These are phyloP conservation scores for Pyricularia sp. DNA, from an alignment of 2,329 filamentous ascomycete genomes.

Conservation along the genomic window DNA sequence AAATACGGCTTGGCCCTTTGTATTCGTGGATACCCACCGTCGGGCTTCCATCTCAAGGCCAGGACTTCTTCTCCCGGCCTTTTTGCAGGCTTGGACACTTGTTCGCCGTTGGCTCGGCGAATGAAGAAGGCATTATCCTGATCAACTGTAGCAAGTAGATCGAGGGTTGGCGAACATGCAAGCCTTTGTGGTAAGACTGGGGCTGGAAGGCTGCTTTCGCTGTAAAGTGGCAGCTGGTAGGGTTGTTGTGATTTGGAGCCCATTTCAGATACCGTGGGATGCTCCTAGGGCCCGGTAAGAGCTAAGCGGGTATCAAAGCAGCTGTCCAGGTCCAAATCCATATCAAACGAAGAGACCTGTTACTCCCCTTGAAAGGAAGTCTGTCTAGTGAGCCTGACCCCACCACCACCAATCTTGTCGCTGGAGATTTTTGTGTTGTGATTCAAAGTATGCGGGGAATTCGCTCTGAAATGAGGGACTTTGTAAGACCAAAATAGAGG, in stretches of 20 bases:
- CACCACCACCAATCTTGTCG: neutral
- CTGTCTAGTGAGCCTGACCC: neutral
- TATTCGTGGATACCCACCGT: slow-evolving; percentile 37
- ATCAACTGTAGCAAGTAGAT: slow-evolving; percentile 69
- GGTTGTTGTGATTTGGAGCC: neutral
- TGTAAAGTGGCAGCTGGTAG: slow-evolving; percentile 1
- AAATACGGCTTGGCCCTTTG: neutral
- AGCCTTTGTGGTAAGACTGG: slow-evolving; percentile 49
- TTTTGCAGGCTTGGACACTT: slow-evolving; percentile 38
- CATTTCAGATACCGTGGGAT: slow-evolving; percentile 1
- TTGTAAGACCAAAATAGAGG: neutral
- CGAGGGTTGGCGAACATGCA: slow-evolving; percentile 74
- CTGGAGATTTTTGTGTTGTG: neutral
- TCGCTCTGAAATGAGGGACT: neutral
- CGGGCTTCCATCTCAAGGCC: slow-evolving; percentile 55
- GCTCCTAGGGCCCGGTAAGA: neutral
- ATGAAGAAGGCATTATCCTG: slow-evolving; percentile 57
- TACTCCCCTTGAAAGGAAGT: neutral
- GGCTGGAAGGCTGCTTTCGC: slow-evolving; percentile 20
- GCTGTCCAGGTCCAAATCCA: neutral
- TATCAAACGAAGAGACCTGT: neutral
- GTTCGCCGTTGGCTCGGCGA: slow-evolving; percentile 69
- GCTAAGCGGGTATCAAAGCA: neutral
- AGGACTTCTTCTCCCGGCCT: slow-evolving; percentile 30
- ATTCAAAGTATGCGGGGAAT: neutral